Evolutionary conservation across 179 eudicot species (phyloP).

Genomic region (Sideroxylon spinosum): DNA sequence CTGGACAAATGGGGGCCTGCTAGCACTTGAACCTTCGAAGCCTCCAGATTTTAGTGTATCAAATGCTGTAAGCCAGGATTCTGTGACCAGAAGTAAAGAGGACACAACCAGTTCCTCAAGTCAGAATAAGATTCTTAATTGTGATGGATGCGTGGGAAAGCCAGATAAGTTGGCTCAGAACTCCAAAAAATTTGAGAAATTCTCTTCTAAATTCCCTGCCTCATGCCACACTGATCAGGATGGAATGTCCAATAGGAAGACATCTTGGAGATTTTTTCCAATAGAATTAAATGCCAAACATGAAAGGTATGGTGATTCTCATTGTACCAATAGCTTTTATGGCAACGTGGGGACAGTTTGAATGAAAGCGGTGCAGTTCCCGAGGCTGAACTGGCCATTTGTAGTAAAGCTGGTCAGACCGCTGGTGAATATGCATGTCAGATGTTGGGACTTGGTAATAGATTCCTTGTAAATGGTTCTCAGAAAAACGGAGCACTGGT

Average conservation of each 20-base stretch:
- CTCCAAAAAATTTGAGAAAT: constrained; percentile 18
- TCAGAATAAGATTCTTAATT: constrained; percentile 17
- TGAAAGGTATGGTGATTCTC: constrained; percentile 22
- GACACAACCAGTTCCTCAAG: constrained; percentile 21
- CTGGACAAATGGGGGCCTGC: constrained; percentile 83
- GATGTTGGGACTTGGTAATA: constrained; percentile 49
- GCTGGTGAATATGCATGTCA: constrained; percentile 42
- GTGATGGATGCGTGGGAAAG: constrained; percentile 20
- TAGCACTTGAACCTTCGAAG: constrained; percentile 86
- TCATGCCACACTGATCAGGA: constrained; percentile 22
- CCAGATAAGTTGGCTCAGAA: constrained; percentile 22
- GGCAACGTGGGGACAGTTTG: constrained; percentile 17
- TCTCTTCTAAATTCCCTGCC: constrained; percentile 21
- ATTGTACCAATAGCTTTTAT: constrained; percentile 16
- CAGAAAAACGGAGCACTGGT: constrained; percentile 40
- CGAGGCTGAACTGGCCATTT: constrained; percentile 26
- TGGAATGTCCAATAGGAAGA: constrained; percentile 27
- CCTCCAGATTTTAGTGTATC: constrained; percentile 57
- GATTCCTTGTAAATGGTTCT: constrained; percentile 52
- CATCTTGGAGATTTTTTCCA: constrained; percentile 33
- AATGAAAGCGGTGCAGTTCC: constrained; percentile 20
- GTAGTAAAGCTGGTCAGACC: constrained; percentile 27
- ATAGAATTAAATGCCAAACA: constrained; percentile 27
- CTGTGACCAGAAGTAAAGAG: constrained; percentile 20
- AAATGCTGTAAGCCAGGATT: constrained; percentile 25